Evolutionary conservation across 2,329 filamentous ascomycete genomes (phyloP).

Genomic region (Calonectria ilicicola): DNA sequence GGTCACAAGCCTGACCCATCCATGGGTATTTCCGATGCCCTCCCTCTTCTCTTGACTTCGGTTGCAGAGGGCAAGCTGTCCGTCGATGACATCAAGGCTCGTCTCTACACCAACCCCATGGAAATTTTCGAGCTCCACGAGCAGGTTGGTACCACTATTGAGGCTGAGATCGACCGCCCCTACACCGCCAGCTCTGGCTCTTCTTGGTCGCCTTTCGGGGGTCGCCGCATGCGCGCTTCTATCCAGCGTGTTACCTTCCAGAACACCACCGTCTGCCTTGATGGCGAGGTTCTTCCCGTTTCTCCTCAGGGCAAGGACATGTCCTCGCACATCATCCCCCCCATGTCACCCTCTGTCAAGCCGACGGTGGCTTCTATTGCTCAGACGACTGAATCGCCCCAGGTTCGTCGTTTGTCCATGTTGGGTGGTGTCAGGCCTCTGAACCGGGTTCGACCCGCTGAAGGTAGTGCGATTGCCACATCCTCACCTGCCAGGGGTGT

Average conservation of each 20-base stretch:
- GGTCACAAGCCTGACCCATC: constrained; percentile 67
- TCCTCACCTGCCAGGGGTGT: constrained; percentile 38
- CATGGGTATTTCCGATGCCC: constrained; percentile 77
- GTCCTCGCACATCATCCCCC: constrained; percentile 73
- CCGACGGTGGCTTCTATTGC: constrained; percentile 56
- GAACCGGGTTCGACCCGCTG: constrained; percentile 46
- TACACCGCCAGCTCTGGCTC: constrained; percentile 64
- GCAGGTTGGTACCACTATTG: constrained; percentile 78
- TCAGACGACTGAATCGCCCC: constrained; percentile 51
- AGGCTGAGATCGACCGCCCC: constrained; percentile 80
- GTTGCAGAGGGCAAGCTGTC: constrained; percentile 80
- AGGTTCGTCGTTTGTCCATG: constrained; percentile 47
- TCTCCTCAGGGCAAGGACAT: constrained; percentile 77
- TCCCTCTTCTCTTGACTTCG: constrained; percentile 81
- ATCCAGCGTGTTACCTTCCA: constrained; percentile 83
- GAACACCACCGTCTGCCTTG: constrained; percentile 79
- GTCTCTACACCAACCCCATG: constrained; percentile 83
- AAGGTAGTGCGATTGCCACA: constrained; percentile 32
- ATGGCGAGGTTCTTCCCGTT: constrained; percentile 70
- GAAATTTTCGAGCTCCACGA: constrained; percentile 87
- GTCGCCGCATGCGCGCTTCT: constrained; percentile 75
- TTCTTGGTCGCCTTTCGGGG: constrained; percentile 79
- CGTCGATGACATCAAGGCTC: constrained; percentile 77
- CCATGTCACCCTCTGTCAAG: constrained; percentile 70
- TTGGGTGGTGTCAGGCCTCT: constrained; percentile 46